Base-by-base conservation (phyloP, 2,329 filamentous ascomycete genomes). In the Ceratocystis cacaofunesta region DNA sequence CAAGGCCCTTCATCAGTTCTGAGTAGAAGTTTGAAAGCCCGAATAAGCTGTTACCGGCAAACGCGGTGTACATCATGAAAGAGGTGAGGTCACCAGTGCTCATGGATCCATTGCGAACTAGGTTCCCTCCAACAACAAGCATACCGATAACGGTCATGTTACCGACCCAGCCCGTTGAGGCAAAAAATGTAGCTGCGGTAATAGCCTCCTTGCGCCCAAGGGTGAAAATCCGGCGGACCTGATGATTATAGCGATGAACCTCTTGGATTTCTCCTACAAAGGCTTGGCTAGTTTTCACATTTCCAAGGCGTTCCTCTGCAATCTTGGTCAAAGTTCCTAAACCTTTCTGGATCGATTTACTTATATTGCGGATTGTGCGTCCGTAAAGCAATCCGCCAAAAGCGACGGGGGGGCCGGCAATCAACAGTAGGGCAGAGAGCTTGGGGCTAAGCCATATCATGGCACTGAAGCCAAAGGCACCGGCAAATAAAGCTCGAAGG, bases 11-110 rank as follows among this genome's bases (percentile, higher is more conserved):
- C 94, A 99, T 99, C 68, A 99, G 81, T 74, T 99, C 94, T 0
- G 92, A 96, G 76, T 96, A 99, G 77, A 99, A 99, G 66, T 89
- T 90, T 3, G 91, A 96, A 1, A 99, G 79, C 3, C 94, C 94
- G 70, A 97, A 96, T 69, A 99, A 83, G 75, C 90, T 95, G 61
- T 89, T 94, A 2, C 85, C 85, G 5, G 85, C 84, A 74, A 86
- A 97, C 2, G 90, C 92, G 2, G 92, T 95, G 75, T 97, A 99
- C 92, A 99, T 97, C 78, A 99, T 83, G 76, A 99, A 99, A 0
- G 91, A 95, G 0, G 94, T 95, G 55, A 99, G 77, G 69, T 99
- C 92, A 70, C 94, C 94, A 61, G 97, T 86, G 6, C 85, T 90
- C 78, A 99, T 94, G 52, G 86, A 80, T 1, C 94, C 94, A 10